Percentiles rank a stretch among this genome's conserved stretches.
Conservation (phyloP, 495 filamentous ascomycete genomes). For the Tuber microsphaerosporum region DNA sequence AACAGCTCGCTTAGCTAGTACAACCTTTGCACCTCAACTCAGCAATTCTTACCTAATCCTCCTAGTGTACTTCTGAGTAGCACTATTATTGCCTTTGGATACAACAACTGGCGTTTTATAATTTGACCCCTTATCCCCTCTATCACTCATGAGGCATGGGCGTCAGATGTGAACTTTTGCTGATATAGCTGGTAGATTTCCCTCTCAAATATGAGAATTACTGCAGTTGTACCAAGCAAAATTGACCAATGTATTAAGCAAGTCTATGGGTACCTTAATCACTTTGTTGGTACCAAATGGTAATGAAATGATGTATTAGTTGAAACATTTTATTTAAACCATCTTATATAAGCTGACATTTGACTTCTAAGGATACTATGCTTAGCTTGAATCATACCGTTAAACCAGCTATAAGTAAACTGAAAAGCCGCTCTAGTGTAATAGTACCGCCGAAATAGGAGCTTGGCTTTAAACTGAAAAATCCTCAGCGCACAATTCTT, state of each 20-base stretch:
- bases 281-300: background rate
- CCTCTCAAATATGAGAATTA: background rate
- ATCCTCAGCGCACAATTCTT: background rate
- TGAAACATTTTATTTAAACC: background rate
- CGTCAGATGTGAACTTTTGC: no score
- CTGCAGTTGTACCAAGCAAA: background rate
- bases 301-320: background rate
- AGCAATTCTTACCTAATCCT: no score
- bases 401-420: background rate
- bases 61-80: no score
- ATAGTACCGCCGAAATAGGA: background rate
- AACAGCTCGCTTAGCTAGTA: no score
- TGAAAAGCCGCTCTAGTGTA: background rate
- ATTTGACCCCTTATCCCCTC: no score
- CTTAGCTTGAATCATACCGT: background rate
- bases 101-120: no score
- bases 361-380: no score
- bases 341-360: background rate
- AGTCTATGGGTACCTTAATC: background rate
- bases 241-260: background rate
- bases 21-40: no score
- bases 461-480: background rate
- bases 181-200: background rate
- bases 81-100: no score
- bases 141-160: no score